Base-by-base conservation (phyloP, 129 eudicot genomes). In the Silybum marianum region DNA sequence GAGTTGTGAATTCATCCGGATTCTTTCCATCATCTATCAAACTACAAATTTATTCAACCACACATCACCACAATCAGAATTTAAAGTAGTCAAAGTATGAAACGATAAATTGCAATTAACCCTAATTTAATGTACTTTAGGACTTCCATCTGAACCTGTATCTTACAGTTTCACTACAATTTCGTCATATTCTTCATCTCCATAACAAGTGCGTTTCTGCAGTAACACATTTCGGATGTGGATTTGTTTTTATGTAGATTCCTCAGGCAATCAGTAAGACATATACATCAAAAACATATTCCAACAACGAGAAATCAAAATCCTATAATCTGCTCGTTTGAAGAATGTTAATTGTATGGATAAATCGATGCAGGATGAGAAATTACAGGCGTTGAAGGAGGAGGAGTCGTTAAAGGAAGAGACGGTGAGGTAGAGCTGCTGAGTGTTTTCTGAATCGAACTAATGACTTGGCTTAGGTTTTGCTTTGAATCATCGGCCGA, bases 21-120 rank as follows among this genome's bases (percentile, higher is more conserved):
- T 92, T 90, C 89, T 91, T 91, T 63, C 97, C 98, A 62, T 94
- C 95, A 77, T 94, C 98, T 23, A 91, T 91, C 83, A 94, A 87
- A 46, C 97, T 91, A 74, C 51, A 81, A 73, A 66, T 23, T 63
- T 40, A 69, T 58, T 32, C 62, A 42, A 24, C 25, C 21, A 60
- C 7, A 67, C 34, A 34, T 28, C 9, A 63, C 39, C 60, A 69
- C 13, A 39, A 48, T 67, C 7, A 62, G 2, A 44, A 76, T 7
- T 6, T 3, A 16, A 9, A n/a, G n/a, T n/a, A n/a, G 30, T 28
- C 70, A 69, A n/a, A 32, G 32, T 0, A 71, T 1, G 9, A 75
- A 1, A 54, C 19, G 3, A 4, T 22, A 10, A 14, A 39, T 39
- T 39, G 44, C 14, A 66, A 34, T 34, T 12, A 72, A 78, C 38